Conservation (phyloP, 108 stramenopile genomes). For the Nitzschia sp. region DNA sequence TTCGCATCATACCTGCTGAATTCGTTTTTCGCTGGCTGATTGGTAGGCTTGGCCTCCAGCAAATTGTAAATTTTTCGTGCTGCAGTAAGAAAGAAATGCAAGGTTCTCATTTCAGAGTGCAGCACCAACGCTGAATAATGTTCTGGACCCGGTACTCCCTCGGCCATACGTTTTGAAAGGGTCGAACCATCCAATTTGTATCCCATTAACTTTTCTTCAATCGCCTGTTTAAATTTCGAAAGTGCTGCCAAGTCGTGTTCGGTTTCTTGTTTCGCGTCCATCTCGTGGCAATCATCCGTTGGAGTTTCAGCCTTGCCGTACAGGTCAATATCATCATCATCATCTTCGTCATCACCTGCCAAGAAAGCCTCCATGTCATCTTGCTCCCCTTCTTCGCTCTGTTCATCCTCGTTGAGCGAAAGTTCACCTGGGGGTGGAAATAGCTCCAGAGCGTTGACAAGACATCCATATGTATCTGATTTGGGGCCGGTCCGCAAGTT, state of each 20-base stretch:
- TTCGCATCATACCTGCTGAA: not conserved
- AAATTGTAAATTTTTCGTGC: slow-evolving; percentile 1
- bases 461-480: slow-evolving; percentile 68
- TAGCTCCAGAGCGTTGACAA: slow-evolving; percentile 54
- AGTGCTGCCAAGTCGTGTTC: slow-evolving; percentile 21
- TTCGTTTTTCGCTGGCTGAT: not conserved
- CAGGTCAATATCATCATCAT: slow-evolving; percentile 8
- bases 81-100: slow-evolving; percentile 32
- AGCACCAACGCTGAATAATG: slow-evolving; percentile 38
- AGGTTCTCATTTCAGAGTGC: slow-evolving; percentile 42
- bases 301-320: slow-evolving; percentile 17
- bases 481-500: slow-evolving; percentile 68
- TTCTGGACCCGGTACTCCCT: not conserved
- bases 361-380: slow-evolving; percentile 43
- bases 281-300: slow-evolving; percentile 10
- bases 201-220: not conserved
- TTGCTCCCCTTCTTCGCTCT: not conserved
- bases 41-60: not conserved
- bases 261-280: slow-evolving; percentile 1
- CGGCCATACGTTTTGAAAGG: not conserved
- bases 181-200: slow-evolving; percentile 3
- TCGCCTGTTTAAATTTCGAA: not conserved
- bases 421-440: slow-evolving; percentile 15
- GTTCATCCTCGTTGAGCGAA: not conserved
- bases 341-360: slow-evolving; percentile 31